phyloP scores from a whole-genome alignment of 1,284 basidiomycete genomes.

The Ganoderma lingzhi region DNA sequence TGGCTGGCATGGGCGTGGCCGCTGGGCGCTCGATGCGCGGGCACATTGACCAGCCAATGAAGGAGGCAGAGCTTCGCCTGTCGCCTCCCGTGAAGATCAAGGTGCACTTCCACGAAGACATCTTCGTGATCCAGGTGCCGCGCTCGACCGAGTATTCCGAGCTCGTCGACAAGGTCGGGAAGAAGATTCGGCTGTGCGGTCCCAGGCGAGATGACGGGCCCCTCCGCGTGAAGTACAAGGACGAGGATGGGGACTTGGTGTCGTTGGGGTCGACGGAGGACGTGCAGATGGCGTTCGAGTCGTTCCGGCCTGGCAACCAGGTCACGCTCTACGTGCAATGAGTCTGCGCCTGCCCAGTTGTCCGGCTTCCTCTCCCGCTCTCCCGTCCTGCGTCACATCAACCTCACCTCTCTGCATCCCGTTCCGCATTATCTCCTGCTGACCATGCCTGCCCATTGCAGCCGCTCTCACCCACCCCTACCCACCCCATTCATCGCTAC shows the following conservation, averaged over 20 bases:
- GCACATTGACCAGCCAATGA: slow-evolving; percentile 53
- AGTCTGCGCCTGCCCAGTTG: slow-evolving; percentile 30
- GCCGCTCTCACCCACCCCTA: slow-evolving; percentile 12
- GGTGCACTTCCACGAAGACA: slow-evolving; percentile 89
- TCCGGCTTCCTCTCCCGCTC: slow-evolving; percentile 14
- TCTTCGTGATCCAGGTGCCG: slow-evolving; percentile 92
- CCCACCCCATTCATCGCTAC: slow-evolving; percentile 9
- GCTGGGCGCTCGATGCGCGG: slow-evolving; percentile 60
- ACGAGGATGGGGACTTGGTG: slow-evolving; percentile 92
- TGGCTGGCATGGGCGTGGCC: slow-evolving; percentile 60
- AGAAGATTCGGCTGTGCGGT: slow-evolving; percentile 91
- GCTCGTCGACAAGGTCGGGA: slow-evolving; percentile 88
- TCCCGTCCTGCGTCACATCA: slow-evolving; percentile 26
- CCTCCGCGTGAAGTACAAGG: slow-evolving; percentile 86
- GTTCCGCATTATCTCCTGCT: slow-evolving; percentile 31
- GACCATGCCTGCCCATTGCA: slow-evolving; percentile 26
- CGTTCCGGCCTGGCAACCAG: slow-evolving; percentile 74
- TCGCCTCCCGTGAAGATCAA: slow-evolving; percentile 79
- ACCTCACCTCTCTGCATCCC: slow-evolving; percentile 24
- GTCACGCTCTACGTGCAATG: slow-evolving; percentile 80
- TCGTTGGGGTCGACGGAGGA: slow-evolving; percentile 89
- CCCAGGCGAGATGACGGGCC: slow-evolving; percentile 77
- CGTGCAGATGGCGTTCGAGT: slow-evolving; percentile 90
- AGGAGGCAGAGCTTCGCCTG: slow-evolving; percentile 45
- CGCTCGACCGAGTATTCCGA: slow-evolving; percentile 80